These are phyloP conservation scores for Candida khao-thaluensis DNA, from an alignment of 805 yeast species.

Conservation along the genomic window DNA sequence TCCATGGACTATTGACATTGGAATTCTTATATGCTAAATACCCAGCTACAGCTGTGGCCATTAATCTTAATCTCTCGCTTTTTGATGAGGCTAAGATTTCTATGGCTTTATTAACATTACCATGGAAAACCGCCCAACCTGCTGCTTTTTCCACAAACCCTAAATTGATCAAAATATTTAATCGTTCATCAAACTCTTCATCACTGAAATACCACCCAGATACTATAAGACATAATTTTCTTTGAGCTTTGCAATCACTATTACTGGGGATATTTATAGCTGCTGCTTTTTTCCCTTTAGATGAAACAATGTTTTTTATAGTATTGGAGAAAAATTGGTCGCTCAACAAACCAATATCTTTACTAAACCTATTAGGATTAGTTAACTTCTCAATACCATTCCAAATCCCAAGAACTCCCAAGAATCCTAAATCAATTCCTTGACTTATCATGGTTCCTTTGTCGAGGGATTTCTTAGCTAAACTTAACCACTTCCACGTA, in stretches of 20 bases:
- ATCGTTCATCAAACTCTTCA: conserved; percentile 69
- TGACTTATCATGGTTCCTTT: conserved; percentile 68
- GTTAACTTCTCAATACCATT: conserved; percentile 56
- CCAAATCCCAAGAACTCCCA: conserved; percentile 92
- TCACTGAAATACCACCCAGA: conserved; percentile 89
- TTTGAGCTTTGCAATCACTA: conserved; percentile 56
- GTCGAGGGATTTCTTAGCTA: conserved; percentile 63
- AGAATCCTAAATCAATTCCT: conserved; percentile 76
- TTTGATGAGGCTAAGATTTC: conserved; percentile 73
- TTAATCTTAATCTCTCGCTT: conserved; percentile 66
- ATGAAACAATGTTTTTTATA: conserved; percentile 50
- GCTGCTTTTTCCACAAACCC: conserved; percentile 88
- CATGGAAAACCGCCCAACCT: conserved; percentile 96
- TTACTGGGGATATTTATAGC: conserved; percentile 44
- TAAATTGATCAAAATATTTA: conserved; percentile 50
- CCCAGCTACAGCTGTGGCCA: conserved; percentile 94
- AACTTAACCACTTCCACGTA: conserved; percentile 89
- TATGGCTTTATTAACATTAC: conserved; percentile 79
- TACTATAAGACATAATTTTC: conserved; percentile 76
- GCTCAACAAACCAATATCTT: conserved; percentile 20
- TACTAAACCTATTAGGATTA: conserved; percentile 47
- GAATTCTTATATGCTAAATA: conserved; percentile 65
- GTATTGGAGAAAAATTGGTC: conserved; percentile 49
- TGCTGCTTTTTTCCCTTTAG: conserved; percentile 49
- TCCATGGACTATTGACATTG: conserved; percentile 75